phyloP scores from a whole-genome alignment of 305 asterid species.

The Rubia occidens region DNA sequence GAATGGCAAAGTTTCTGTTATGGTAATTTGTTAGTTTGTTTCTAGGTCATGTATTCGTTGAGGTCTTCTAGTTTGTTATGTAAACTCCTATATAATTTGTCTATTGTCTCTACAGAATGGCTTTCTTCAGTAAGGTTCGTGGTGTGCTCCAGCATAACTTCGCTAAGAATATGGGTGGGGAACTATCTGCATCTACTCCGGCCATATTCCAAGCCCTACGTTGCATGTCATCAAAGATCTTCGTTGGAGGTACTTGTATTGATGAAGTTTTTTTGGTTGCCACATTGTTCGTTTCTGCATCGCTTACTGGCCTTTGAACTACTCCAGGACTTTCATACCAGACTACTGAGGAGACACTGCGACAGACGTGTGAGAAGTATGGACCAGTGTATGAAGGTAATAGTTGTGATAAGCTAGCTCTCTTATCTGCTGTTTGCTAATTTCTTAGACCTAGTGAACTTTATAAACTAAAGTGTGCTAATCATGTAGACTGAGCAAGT shows the following conservation, averaged over 20 bases:
- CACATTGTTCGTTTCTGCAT: neutral
- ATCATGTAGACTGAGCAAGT: too few species aligned
- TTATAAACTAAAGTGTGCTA: neutral
- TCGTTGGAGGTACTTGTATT: slow-evolving; percentile 59
- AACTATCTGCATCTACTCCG: slow-evolving; percentile 39
- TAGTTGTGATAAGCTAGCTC: slow-evolving; percentile 4
- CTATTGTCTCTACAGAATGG: slow-evolving; percentile 37
- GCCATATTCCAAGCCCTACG: slow-evolving; percentile 58
- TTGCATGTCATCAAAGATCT: slow-evolving; percentile 77
- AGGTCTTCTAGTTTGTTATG: neutral
- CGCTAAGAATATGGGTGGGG: slow-evolving; percentile 31
- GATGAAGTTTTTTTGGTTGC: neutral
- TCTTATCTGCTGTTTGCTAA: neutral
- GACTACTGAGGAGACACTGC: slow-evolving; percentile 45
- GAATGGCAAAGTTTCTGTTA: neutral
- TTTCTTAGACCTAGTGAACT: neutral
- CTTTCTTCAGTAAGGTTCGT: slow-evolving; percentile 64
- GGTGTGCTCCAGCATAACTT: slow-evolving; percentile 39
- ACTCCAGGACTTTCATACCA: slow-evolving; percentile 58
- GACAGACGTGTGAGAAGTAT: slow-evolving; percentile 52
- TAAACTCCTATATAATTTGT: neutral
- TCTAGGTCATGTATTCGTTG: neutral
- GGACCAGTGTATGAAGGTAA: slow-evolving; percentile 78
- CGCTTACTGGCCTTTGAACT: slow-evolving; percentile 16
- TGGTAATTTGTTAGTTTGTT: too few species aligned